A percentile compares a stretch with the other conserved stretches of the same genome.
Conservation (phyloP, 192 early-diverging fungal species). For the Phlyctochytrium planicorne region DNA sequence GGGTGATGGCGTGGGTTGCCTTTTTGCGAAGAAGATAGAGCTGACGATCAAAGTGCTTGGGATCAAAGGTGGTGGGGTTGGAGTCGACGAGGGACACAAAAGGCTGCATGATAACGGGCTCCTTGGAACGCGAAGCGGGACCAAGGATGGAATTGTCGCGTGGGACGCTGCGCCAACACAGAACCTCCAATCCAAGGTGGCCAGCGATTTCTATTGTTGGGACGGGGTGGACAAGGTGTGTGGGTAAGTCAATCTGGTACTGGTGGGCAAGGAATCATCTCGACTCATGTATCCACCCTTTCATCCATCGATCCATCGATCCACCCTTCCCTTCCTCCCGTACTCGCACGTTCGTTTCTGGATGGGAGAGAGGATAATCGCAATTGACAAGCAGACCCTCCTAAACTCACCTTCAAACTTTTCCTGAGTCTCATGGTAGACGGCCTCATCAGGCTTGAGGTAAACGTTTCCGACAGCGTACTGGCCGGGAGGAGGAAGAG, state of each 20-base stretch:
- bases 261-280: too few relatives aligned
- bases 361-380: too few relatives aligned
- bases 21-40: slow-evolving; percentile 91
- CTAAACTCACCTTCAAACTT: slow-evolving; percentile 51
- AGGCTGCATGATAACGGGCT: slow-evolving; percentile 91
- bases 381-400: neutral
- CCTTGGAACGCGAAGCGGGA: slow-evolving; percentile 81
- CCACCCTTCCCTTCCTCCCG: too few relatives aligned
- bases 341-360: too few relatives aligned
- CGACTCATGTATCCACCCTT: too few relatives aligned
- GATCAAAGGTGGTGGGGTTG: slow-evolving; percentile 33
- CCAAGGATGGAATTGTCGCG: slow-evolving; percentile 84
- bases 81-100: slow-evolving; percentile 57
- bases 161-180: slow-evolving; percentile 91
- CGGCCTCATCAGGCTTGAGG: slow-evolving; percentile 68
- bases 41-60: slow-evolving; percentile 73
- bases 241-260: too few relatives aligned
- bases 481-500: slow-evolving; percentile 71
- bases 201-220: slow-evolving; percentile 76
- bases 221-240: too few relatives aligned
- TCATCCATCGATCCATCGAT: too few relatives aligned
- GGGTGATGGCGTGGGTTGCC: slow-evolving; percentile 78
- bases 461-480: slow-evolving; percentile 99
- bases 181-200: slow-evolving; percentile 68
- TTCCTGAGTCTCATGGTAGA: slow-evolving; percentile 67